phyloP scores from a whole-genome alignment of 768 basidiomycete genomes.

The Fomitopsis serialis region DNA sequence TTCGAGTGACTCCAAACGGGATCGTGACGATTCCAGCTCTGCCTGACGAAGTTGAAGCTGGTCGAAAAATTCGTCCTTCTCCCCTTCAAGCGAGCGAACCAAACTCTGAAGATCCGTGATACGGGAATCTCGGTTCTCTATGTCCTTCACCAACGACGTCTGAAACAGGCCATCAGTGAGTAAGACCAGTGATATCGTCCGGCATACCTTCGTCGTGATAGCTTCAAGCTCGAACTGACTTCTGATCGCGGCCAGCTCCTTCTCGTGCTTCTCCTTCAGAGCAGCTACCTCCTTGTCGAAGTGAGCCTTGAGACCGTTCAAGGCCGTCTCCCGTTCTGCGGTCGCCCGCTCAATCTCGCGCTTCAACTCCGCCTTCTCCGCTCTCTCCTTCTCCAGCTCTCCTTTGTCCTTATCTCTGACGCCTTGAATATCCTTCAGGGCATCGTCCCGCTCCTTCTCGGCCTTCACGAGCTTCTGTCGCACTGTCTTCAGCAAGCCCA shows the following conservation, averaged over 20 bases:
- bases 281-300: slow-evolving; percentile 66
- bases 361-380: slow-evolving; percentile 43
- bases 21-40: slow-evolving; percentile 80
- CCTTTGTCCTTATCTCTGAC: slow-evolving; percentile 49
- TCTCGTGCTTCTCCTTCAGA: slow-evolving; percentile 66
- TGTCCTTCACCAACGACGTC: slow-evolving; percentile 66
- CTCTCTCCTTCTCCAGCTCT: slow-evolving; percentile 49
- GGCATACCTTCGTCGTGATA: slow-evolving; percentile 66
- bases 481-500: slow-evolving; percentile 91
- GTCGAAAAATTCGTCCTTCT: slow-evolving; percentile 82
- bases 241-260: slow-evolving; percentile 57
- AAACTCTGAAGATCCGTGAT: slow-evolving; percentile 68
- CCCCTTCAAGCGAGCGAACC: slow-evolving; percentile 59
- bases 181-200: background rate
- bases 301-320: slow-evolving; percentile 54
- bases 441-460: slow-evolving; percentile 89
- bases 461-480: slow-evolving; percentile 94
- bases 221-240: slow-evolving; percentile 77
- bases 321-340: slow-evolving; percentile 56
- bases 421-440: slow-evolving; percentile 47
- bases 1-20: slow-evolving; percentile 68
- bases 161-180: slow-evolving; percentile 26
- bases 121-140: slow-evolving; percentile 51
- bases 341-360: slow-evolving; percentile 60
- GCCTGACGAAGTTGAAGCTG: slow-evolving; percentile 84